These are phyloP conservation scores for Climacium dendroides DNA, from an alignment of 225 moss, liverwort and hornwort genomes.

Conservation along the genomic window DNA sequence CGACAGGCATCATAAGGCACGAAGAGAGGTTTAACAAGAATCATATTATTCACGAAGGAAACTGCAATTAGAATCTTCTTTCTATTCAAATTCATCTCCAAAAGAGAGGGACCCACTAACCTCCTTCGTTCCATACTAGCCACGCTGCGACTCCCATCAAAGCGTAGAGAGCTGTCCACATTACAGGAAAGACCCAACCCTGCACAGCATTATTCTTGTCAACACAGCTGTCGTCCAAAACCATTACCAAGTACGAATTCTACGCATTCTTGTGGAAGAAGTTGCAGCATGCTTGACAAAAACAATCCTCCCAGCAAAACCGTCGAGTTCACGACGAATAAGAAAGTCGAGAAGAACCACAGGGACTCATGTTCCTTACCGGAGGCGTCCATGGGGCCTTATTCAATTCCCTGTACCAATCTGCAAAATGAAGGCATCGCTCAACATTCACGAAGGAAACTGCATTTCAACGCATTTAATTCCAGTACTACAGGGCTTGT, in stretches of 20 bases:
- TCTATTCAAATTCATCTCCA: background rate
- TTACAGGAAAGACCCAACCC: conserved; percentile 66
- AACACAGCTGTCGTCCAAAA: background rate
- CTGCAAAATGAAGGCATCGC: conserved; percentile 7
- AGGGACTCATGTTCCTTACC: conserved; percentile 7
- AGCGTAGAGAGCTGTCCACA: conserved; percentile 65
- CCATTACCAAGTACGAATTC: background rate
- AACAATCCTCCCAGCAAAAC: background rate
- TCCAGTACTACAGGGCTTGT: background rate
- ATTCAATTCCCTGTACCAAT: conserved; percentile 60
- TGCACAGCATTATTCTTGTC: background rate
- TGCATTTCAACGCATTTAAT: background rate
- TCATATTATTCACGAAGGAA: background rate
- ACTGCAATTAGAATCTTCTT: background rate
- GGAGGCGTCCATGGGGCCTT: conserved; percentile 93
- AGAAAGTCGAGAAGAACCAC: background rate
- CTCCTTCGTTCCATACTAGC: conserved; percentile 62
- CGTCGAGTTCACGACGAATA: background rate
- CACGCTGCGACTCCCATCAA: conserved; percentile 68
- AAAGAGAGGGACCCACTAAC: background rate
- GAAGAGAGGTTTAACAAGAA: background rate
- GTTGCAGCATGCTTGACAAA: background rate
- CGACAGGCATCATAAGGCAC: background rate
- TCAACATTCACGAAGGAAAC: background rate
- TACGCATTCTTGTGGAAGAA: background rate